A percentile compares a stretch with the other conserved stretches of the same genome.
These are phyloP conservation scores for Triticum monococcum DNA, from an alignment of 176 grass and related monocot species.

Conservation along the genomic window DNA sequence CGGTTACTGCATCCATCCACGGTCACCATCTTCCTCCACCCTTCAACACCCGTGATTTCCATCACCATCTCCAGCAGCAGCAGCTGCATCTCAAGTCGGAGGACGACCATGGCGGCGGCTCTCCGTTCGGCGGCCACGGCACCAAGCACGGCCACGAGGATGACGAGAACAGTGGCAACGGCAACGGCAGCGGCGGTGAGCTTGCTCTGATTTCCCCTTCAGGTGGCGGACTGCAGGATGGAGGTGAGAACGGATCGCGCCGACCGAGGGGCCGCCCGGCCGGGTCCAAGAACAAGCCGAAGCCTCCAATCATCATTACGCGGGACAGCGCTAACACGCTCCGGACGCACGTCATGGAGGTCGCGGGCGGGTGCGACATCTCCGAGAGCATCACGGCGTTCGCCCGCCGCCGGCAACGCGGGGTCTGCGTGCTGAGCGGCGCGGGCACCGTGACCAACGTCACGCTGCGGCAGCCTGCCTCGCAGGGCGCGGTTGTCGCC, in stretches of 20 bases:
- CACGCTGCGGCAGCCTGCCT: slow-evolving; percentile 65
- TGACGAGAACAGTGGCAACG: slow-evolving; percentile 45
- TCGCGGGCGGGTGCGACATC: slow-evolving; percentile 68
- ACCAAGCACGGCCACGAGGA: slow-evolving; percentile 50
- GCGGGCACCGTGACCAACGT: slow-evolving; percentile 70
- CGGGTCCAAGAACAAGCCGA: slow-evolving; percentile 83
- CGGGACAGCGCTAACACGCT: slow-evolving; percentile 80
- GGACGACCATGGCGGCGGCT: slow-evolving; percentile 57
- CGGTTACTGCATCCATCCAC: slow-evolving; percentile 46
- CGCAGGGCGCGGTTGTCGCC: slow-evolving; percentile 55
- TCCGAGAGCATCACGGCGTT: slow-evolving; percentile 71
- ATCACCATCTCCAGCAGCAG: slow-evolving; percentile 67
- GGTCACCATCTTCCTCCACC: slow-evolving; percentile 87
- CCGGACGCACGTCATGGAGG: slow-evolving; percentile 84
- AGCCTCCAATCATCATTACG: slow-evolving; percentile 86
- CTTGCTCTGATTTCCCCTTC: slow-evolving; percentile 31
- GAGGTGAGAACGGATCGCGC: slow-evolving; percentile 45
- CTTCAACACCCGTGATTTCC: slow-evolving; percentile 83
- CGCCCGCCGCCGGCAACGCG: slow-evolving; percentile 74
- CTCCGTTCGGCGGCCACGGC: slow-evolving; percentile 32
- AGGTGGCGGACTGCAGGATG: slow-evolving; percentile 29
- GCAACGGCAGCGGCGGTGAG: slow-evolving; percentile 39
- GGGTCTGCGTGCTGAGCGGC: slow-evolving; percentile 76
- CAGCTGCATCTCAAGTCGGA: slow-evolving; percentile 61
- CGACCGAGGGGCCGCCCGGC: slow-evolving; percentile 61